Evolutionary conservation across 2,329 filamentous ascomycete species (phyloP).

Genomic region (Seiridium unicorne): DNA sequence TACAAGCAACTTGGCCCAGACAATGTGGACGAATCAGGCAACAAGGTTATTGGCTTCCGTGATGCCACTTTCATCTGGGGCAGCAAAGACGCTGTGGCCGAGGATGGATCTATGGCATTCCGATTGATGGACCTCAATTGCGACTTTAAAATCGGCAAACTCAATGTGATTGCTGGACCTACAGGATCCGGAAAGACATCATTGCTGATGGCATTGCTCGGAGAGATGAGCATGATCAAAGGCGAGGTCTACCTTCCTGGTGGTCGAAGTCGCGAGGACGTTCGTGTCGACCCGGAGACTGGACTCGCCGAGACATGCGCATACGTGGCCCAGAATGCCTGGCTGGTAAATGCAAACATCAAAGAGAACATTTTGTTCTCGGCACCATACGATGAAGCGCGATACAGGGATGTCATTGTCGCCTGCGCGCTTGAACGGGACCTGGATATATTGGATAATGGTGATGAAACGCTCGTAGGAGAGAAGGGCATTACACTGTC

Average conservation of each 20-base stretch:
- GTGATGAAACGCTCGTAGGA: conserved; percentile 90
- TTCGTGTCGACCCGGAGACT: conserved; percentile 77
- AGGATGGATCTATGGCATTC: conserved; percentile 72
- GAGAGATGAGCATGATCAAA: conserved; percentile 87
- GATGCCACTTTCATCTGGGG: conserved; percentile 90
- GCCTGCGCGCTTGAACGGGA: conserved; percentile 91
- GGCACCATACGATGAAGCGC: conserved; percentile 72
- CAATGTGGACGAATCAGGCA: conserved; percentile 65
- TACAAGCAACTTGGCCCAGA: conserved; percentile 78
- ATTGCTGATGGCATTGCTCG: conserved; percentile 89
- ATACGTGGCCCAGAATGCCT: conserved; percentile 95
- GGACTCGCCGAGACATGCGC: conserved; percentile 88
- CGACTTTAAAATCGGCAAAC: conserved; percentile 77
- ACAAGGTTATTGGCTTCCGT: conserved; percentile 79
- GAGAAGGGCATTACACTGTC: conserved; percentile 97
- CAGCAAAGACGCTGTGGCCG: conserved; percentile 57
- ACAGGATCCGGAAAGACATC: conserved; percentile 97
- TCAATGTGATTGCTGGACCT: conserved; percentile 90
- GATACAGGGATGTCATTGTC: conserved; percentile 84
- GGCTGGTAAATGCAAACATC: conserved; percentile 94
- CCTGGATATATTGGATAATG: conserved; percentile 85
- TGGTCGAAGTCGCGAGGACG: conserved; percentile 80
- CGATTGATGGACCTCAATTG: conserved; percentile 80
- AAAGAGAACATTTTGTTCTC: conserved; percentile 95
- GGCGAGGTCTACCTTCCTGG: conserved; percentile 85